Conservation (phyloP, 805 yeast species). For the Cyberlindnera veronae region DNA sequence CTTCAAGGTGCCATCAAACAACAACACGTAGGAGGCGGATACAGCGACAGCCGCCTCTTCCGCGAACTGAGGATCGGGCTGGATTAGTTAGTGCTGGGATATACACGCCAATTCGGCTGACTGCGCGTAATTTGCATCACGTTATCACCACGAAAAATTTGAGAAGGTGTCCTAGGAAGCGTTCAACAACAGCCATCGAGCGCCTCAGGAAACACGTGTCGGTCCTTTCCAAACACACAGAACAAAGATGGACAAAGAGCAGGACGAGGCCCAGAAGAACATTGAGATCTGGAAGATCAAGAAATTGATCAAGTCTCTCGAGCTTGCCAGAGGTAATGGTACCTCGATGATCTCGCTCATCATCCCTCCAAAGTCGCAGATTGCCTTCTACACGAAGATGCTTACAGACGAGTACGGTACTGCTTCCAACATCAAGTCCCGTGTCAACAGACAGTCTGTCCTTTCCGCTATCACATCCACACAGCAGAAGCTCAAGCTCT, state of each 20-base stretch:
- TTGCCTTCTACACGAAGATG: constrained; percentile 83
- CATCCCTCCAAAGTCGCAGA: constrained; percentile 94
- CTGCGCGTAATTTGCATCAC: constrained; percentile 10
- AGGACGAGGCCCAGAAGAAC: constrained; percentile 85
- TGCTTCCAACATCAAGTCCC: constrained; percentile 95
- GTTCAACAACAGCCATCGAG: background rate
- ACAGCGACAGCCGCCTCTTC: background rate
- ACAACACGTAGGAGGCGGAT: background rate
- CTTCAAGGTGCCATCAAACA: background rate
- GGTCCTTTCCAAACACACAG: background rate
- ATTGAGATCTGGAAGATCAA: constrained; percentile 99
- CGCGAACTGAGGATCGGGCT: background rate
- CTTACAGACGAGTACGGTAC: constrained; percentile 98
- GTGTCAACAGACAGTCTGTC: constrained; percentile 95
- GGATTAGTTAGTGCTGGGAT: constrained; percentile 7
- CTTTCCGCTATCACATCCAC: constrained; percentile 97
- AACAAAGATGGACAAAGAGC: constrained; percentile 30
- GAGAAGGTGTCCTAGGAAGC: too few relatives aligned
- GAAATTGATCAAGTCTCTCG: constrained; percentile 84
- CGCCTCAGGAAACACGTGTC: background rate
- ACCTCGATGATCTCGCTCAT: constrained; percentile 97
- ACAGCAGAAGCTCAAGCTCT: constrained; percentile 91
- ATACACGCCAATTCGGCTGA: too few relatives aligned
- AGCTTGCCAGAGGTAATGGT: constrained; percentile 96
- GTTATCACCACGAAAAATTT: too few relatives aligned